A percentile compares a stretch with the other conserved stretches of the same genome.
phyloP scores from a whole-genome alignment of 73 alveolate species.

The Paramecium caudatum region DNA sequence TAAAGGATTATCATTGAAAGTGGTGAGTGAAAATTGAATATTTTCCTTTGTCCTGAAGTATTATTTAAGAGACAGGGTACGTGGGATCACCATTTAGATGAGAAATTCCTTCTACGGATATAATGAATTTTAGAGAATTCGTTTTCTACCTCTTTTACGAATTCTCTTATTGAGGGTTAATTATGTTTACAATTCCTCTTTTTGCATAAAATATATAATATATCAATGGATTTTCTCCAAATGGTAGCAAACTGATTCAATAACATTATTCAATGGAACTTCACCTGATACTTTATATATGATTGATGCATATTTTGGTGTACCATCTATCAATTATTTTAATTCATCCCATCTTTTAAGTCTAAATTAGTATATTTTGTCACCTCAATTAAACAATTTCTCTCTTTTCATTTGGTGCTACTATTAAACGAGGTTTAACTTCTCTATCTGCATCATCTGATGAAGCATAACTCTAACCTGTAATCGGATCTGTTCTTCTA shows the following conservation, averaged over 20 bases:
- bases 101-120: too few species aligned
- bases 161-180: too few species aligned
- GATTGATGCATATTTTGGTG: conserved; percentile 64
- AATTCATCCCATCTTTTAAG: conserved; percentile 78
- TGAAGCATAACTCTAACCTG: conserved; percentile 79
- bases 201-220: too few species aligned
- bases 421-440: conserved; percentile 44
- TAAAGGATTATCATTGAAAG: conserved; percentile 26
- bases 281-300: conserved; percentile 70
- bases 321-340: conserved; percentile 62
- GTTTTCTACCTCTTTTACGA: too few species aligned
- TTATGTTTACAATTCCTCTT: background rate
- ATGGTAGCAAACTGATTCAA: conserved; percentile 71
- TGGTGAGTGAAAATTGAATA: background rate
- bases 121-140: too few species aligned
- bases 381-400: conserved; percentile 44
- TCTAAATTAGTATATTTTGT: background rate
- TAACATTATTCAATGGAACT: conserved; percentile 18
- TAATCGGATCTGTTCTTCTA: conserved; percentile 86
- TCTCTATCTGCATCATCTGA: conserved; percentile 78
- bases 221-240: conserved; percentile 69
- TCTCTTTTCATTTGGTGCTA: conserved; percentile 62
- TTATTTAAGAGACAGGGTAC: too few species aligned
- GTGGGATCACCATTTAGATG: too few species aligned
- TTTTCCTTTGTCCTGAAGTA: background rate